Conservation (phyloP, 2,329 filamentous ascomycete species). For the Botryosphaeria agaves region DNA sequence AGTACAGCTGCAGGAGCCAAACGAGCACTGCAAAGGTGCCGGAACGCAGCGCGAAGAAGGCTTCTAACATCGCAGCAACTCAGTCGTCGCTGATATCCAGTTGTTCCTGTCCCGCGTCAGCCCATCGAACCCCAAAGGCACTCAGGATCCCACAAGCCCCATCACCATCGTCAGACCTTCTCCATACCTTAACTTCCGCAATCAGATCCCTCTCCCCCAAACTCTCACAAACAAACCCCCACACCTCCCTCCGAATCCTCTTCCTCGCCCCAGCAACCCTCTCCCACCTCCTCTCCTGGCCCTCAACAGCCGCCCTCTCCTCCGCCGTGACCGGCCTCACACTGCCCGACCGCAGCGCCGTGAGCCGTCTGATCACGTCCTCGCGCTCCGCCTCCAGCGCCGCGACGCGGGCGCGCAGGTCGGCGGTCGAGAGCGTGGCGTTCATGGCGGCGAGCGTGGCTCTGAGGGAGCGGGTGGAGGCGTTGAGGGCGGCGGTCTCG, state of each 20-base stretch:
- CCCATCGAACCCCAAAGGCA: neutral
- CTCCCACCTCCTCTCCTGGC: slow-evolving; percentile 26
- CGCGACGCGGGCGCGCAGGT: slow-evolving; percentile 27
- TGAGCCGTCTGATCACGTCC: slow-evolving; percentile 22
- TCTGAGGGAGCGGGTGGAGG: slow-evolving; percentile 31
- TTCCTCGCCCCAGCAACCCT: slow-evolving; percentile 22
- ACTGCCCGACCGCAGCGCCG: slow-evolving; percentile 20
- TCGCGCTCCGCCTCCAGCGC: slow-evolving; percentile 27
- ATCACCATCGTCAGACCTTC: neutral
- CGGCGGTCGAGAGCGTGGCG: slow-evolving; percentile 30
- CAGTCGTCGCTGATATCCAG: neutral
- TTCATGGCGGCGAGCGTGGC: slow-evolving; percentile 26
- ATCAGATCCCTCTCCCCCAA: slow-evolving; percentile 21
- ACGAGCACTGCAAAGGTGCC: neutral
- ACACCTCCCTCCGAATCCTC: slow-evolving; percentile 33
- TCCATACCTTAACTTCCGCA: neutral
- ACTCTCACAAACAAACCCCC: slow-evolving; percentile 29
- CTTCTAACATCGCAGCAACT: neutral
- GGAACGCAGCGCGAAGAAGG: neutral
- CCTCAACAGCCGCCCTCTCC: slow-evolving; percentile 29
- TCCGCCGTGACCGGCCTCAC: slow-evolving; percentile 28
- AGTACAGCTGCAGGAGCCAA: neutral
- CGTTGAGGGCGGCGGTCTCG: slow-evolving; percentile 25
- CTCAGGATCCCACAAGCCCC: neutral
- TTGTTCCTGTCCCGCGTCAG: neutral